A percentile compares a stretch with the other conserved stretches of the same genome.
These are phyloP conservation scores for Berkeleyomyces basicola DNA, from an alignment of 2,329 filamentous ascomycete species.

Conservation along the genomic window DNA sequence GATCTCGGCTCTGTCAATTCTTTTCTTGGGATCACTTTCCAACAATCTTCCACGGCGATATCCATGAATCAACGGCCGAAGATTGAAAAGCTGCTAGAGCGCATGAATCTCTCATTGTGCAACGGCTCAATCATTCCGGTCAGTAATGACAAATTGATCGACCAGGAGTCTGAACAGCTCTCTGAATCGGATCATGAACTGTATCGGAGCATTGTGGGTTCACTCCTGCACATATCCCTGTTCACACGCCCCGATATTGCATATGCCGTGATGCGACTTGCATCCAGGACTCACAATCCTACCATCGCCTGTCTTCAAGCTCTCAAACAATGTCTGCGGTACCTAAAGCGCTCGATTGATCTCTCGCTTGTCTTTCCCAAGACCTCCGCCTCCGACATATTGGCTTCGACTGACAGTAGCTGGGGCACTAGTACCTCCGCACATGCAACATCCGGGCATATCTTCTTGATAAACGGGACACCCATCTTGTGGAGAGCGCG, in stretches of 20 bases:
- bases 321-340: background rate
- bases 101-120: too few relatives aligned
- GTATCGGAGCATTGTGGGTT: too few relatives aligned
- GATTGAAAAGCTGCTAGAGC: too few relatives aligned
- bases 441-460: background rate
- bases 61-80: too few relatives aligned
- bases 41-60: too few relatives aligned
- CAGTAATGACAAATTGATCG: too few relatives aligned
- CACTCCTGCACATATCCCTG: background rate
- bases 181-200: too few relatives aligned
- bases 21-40: too few relatives aligned
- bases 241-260: background rate
- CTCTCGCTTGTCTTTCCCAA: too few relatives aligned
- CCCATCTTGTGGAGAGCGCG: background rate
- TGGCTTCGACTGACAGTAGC: background rate
- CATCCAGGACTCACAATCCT: background rate
- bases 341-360: background rate
- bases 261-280: background rate
- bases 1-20: too few relatives aligned
- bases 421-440: background rate
- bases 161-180: too few relatives aligned
- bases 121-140: too few relatives aligned
- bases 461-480: background rate
- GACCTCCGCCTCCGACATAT: background rate
- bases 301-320: background rate